phyloP scores from a whole-genome alignment of 2,329 filamentous ascomycete genomes.

The Teratosphaeria nubilosa region DNA sequence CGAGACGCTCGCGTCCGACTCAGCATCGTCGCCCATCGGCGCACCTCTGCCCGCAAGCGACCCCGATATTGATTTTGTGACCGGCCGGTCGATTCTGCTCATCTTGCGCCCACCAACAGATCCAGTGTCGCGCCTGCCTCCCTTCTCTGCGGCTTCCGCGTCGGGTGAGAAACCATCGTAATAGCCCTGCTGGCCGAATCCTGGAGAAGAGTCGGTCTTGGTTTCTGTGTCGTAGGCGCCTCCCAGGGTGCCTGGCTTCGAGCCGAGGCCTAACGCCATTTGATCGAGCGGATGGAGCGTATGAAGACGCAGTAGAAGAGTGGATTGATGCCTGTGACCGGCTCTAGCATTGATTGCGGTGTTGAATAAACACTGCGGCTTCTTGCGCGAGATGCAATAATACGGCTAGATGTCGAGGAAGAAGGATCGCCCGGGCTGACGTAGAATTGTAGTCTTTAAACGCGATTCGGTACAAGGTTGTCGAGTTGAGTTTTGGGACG shows the following conservation, averaged over 20 bases:
- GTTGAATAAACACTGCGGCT: background rate
- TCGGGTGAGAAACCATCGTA: constrained; percentile 15
- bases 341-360: constrained; percentile 13
- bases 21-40: constrained; percentile 23
- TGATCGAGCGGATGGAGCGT: constrained; percentile 37
- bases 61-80: constrained; percentile 24
- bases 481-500: background rate
- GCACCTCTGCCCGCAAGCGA: constrained; percentile 10
- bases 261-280: constrained; percentile 40
- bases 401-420: background rate
- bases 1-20: constrained; percentile 32
- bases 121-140: constrained; percentile 17
- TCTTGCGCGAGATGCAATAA: background rate
- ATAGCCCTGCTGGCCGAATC: constrained; percentile 14
- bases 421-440: background rate
- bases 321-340: constrained; percentile 13
- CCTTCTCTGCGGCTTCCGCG: constrained; percentile 19
- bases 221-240: constrained; percentile 1
- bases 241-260: background rate
- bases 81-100: constrained; percentile 32
- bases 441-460: background rate
- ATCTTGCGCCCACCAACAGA: constrained; percentile 23
- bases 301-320: constrained; percentile 23
- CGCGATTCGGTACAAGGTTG: background rate
- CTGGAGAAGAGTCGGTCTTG: background rate